phyloP scores from a whole-genome alignment of 2,329 filamentous ascomycete species.

The Neospermospora avenae region DNA sequence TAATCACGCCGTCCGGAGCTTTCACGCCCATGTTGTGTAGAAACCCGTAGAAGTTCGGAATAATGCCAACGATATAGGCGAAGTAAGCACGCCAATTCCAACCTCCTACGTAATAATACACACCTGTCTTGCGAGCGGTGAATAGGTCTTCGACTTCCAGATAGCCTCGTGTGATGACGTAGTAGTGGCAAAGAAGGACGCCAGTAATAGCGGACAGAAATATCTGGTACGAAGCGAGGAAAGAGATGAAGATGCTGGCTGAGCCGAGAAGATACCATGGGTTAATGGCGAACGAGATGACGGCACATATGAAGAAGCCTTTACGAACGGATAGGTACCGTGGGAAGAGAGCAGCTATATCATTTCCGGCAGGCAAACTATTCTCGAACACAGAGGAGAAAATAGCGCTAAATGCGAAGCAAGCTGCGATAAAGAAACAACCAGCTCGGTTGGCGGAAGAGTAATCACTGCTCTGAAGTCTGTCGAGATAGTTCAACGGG shows the following conservation, averaged over 20 bases:
- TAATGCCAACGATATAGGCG: constrained; percentile 38
- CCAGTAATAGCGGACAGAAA: constrained; percentile 43
- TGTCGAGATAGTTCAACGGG: constrained; percentile 37
- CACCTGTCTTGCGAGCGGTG: constrained; percentile 29
- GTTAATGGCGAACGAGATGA: constrained; percentile 37
- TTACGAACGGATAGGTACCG: constrained; percentile 40
- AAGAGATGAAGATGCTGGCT: constrained; percentile 40
- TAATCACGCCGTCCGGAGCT: constrained; percentile 35
- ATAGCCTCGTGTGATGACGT: constrained; percentile 38
- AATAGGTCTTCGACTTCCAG: constrained; percentile 38
- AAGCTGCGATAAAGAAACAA: constrained; percentile 41
- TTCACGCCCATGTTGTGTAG: constrained; percentile 40
- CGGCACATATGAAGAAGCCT: constrained; percentile 40
- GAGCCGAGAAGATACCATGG: constrained; percentile 39
- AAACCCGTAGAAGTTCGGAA: constrained; percentile 42
- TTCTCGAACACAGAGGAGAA: constrained; percentile 45
- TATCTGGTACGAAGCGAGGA: constrained; percentile 42
- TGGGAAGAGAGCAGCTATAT: constrained; percentile 39
- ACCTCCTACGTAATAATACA: constrained; percentile 37
- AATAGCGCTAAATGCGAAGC: constrained; percentile 42
- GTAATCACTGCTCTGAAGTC: constrained; percentile 36
- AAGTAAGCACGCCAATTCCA: constrained; percentile 37
- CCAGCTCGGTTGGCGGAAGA: constrained; percentile 38
- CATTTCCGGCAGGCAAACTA: constrained; percentile 40
- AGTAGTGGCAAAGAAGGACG: constrained; percentile 43